Conservation (phyloP, 192 early-diverging fungal genomes). For the Phlyctochytrium bullatum region DNA sequence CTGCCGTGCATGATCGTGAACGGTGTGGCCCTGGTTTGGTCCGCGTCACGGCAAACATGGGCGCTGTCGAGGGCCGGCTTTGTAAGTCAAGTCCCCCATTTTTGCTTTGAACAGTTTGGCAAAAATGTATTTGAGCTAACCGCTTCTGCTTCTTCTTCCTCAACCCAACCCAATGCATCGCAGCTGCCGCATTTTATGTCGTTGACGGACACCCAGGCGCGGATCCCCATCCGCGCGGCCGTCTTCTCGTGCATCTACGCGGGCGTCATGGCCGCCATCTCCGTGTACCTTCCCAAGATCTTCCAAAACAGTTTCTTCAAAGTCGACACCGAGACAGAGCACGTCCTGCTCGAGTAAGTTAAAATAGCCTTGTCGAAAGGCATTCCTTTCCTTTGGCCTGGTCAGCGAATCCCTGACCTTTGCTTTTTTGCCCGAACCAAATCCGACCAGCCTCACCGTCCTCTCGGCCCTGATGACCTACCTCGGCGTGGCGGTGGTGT, state of each 20-base stretch:
- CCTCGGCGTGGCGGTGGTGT: slow-evolving; percentile 16
- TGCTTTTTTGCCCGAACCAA: too few species aligned
- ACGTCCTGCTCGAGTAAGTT: not conserved
- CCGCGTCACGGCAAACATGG: slow-evolving; percentile 11
- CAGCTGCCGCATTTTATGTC: not conserved
- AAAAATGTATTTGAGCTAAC: too few species aligned
- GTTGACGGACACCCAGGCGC: not conserved
- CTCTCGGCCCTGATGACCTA: slow-evolving; percentile 15
- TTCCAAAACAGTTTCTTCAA: not conserved
- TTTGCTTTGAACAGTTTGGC: not conserved
- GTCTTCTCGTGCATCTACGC: slow-evolving; percentile 1
- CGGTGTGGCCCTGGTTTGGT: slow-evolving; percentile 12
- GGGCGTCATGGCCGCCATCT: slow-evolving; percentile 2
- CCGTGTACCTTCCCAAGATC: not conserved
- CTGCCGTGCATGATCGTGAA: slow-evolving; percentile 1
- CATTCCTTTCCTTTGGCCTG: too few species aligned
- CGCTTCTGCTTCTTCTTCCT: too few species aligned
- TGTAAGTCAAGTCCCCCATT: not conserved
- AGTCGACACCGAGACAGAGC: not conserved
- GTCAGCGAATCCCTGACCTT: too few species aligned
- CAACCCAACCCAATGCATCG: too few species aligned
- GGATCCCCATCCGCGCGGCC: slow-evolving; percentile 8
- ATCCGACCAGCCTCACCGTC: slow-evolving; percentile 7
- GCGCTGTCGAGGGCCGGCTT: slow-evolving; percentile 14
- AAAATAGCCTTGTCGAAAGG: not conserved